phyloP scores from a whole-genome alignment of 2,329 filamentous ascomycete species.

The Pochonia chlamydosporia region DNA sequence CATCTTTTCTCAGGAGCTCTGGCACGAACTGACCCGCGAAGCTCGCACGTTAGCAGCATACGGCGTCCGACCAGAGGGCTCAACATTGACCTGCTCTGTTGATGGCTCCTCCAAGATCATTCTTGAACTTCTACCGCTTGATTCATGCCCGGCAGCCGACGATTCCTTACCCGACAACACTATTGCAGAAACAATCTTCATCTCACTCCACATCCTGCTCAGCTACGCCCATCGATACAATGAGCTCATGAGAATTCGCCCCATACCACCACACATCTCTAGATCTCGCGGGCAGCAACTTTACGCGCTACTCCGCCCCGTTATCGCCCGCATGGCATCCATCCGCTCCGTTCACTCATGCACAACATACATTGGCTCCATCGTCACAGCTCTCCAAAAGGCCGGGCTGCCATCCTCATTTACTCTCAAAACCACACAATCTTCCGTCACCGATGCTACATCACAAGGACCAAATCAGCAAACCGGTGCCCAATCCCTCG shows the following conservation, averaged over 20 bases:
- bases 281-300: conserved; percentile 33
- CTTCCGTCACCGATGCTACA: conserved; percentile 20
- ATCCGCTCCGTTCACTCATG: conserved; percentile 33
- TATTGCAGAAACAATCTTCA: conserved; percentile 59
- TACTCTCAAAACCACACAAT: conserved; percentile 32
- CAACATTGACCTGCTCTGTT: conserved; percentile 50
- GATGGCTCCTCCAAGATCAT: conserved; percentile 48
- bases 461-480: conserved; percentile 29
- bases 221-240: conserved; percentile 74
- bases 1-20: conserved; percentile 79
- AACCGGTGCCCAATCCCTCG: conserved; percentile 37
- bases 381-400: conserved; percentile 37
- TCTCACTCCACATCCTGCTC: conserved; percentile 70
- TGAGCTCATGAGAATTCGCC: conserved; percentile 60
- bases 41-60: conserved; percentile 66
- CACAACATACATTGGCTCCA: conserved; percentile 34
- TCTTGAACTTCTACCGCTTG: conserved; percentile 63
- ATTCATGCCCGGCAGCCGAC: conserved; percentile 27
- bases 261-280: conserved; percentile 34
- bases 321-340: conserved; percentile 44
- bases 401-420: conserved; percentile 41
- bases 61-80: conserved; percentile 59
- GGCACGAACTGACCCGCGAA: conserved; percentile 83
- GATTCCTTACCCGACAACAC: conserved; percentile 33
- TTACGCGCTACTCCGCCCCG: conserved; percentile 44